Evolutionary conservation across 1,139 yeast species (phyloP).

Genomic region (Suhomyces yuchorum): DNA sequence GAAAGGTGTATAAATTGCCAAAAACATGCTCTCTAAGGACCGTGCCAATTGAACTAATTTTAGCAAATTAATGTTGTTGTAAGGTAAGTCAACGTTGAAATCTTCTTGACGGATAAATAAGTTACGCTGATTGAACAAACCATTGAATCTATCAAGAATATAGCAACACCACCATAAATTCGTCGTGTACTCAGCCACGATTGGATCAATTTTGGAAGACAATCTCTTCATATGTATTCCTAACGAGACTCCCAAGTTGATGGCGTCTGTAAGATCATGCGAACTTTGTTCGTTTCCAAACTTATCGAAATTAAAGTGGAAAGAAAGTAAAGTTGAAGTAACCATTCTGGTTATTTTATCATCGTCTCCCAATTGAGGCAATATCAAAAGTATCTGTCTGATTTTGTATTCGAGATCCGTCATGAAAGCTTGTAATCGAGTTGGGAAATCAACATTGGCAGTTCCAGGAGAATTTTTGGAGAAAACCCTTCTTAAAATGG

Average conservation of each 20-base stretch:
- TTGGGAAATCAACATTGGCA: slow-evolving; percentile 13
- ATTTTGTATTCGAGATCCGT: slow-evolving; percentile 39
- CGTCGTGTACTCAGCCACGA: slow-evolving; percentile 26
- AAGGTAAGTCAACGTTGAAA: slow-evolving; percentile 33
- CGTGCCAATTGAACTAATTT: slow-evolving; percentile 31
- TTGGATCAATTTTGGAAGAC: slow-evolving; percentile 17
- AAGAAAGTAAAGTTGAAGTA: slow-evolving; percentile 32
- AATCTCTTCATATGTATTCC: slow-evolving; percentile 38
- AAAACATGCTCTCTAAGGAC: slow-evolving; percentile 33
- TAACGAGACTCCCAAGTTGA: slow-evolving; percentile 32
- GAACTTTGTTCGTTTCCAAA: slow-evolving; percentile 41
- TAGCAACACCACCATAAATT: slow-evolving; percentile 42
- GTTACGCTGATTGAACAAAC: slow-evolving; percentile 40
- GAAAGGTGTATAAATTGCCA: slow-evolving; percentile 35
- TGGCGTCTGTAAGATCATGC: slow-evolving; percentile 37
- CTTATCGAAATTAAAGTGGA: slow-evolving; percentile 33
- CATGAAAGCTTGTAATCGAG: slow-evolving; percentile 23
- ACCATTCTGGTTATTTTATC: slow-evolving; percentile 35
- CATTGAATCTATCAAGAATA: slow-evolving; percentile 39
- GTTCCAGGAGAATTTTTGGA: slow-evolving; percentile 11
- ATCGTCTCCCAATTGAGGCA: slow-evolving; percentile 42
- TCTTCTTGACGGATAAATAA: slow-evolving; percentile 38
- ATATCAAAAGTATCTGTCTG: slow-evolving; percentile 34
- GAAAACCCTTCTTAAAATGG: slow-evolving; percentile 28
- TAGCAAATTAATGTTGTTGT: slow-evolving; percentile 26